These are phyloP conservation scores for Nicotiana otophora DNA, from an alignment of 257 asterid genomes.

Conservation along the genomic window DNA sequence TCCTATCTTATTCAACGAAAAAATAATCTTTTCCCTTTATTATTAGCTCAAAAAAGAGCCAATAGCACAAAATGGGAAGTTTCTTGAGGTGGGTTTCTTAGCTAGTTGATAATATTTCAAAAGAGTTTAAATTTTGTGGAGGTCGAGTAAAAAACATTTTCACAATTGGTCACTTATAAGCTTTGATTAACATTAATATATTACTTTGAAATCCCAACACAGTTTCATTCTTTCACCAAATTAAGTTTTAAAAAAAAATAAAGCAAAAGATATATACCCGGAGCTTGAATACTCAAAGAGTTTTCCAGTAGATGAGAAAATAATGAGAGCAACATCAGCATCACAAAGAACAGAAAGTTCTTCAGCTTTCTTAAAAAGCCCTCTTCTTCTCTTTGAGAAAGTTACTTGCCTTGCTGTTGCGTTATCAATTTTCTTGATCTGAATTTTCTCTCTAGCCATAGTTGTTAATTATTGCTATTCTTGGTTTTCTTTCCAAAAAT, in stretches of 20 bases:
- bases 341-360: slow-evolving; percentile 79
- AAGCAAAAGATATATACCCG: slow-evolving; percentile 30
- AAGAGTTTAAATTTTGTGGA: not conserved
- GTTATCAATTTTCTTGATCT: slow-evolving; percentile 78
- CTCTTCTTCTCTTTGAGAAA: slow-evolving; percentile 76
- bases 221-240: not conserved
- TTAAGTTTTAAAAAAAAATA: too few species aligned
- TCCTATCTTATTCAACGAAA: too few species aligned
- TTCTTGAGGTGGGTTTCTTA: not conserved
- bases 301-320: slow-evolving; percentile 70
- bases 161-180: too few species aligned
- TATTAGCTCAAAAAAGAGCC: not conserved
- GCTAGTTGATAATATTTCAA: not conserved
- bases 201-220: not conserved
- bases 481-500: not conserved
- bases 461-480: not conserved
- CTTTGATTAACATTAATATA: too few species aligned
- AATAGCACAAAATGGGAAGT: not conserved
- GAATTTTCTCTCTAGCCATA: slow-evolving; percentile 77
- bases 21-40: not conserved
- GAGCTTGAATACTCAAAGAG: slow-evolving; percentile 64
- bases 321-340: slow-evolving; percentile 69
- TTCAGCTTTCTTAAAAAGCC: slow-evolving; percentile 81
- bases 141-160: too few species aligned
- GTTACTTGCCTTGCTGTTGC: slow-evolving; percentile 72